Conservation (phyloP, 805 yeast species). For the Kuraishia piskuri region DNA sequence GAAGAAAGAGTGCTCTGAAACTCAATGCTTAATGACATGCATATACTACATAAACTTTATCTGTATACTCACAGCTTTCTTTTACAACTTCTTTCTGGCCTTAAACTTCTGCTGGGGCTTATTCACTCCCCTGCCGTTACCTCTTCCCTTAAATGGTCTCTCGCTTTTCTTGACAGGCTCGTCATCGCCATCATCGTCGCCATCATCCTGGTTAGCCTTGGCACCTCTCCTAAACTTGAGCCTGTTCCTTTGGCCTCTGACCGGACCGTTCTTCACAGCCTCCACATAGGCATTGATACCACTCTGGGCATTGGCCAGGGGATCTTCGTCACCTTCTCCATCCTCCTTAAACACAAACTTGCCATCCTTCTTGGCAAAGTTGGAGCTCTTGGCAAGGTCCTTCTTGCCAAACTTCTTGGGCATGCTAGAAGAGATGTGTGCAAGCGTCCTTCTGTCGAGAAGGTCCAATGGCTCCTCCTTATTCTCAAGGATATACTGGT, state of each 20-base stretch:
- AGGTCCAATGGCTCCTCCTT: conserved; percentile 77
- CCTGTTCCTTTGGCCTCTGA: conserved; percentile 87
- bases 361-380: conserved; percentile 49
- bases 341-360: conserved; percentile 56
- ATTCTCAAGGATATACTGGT: conserved; percentile 70
- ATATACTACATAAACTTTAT: too few relatives aligned
- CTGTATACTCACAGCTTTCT: neutral
- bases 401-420: conserved; percentile 53
- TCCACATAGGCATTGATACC: conserved; percentile 91
- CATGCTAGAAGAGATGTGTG: conserved; percentile 82
- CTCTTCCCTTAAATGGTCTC: conserved; percentile 14
- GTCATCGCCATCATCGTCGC: conserved; percentile 42
- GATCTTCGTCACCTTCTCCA: conserved; percentile 37
- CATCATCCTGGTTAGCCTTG: conserved; percentile 42
- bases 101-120: conserved; percentile 40
- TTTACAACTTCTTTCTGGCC: conserved; percentile 51
- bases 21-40: too few relatives aligned
- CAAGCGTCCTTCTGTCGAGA: conserved; percentile 73
- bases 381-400: conserved; percentile 27
- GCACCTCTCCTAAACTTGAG: conserved; percentile 74
- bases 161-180: conserved; percentile 15
- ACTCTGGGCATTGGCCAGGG: conserved; percentile 32
- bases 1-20: too few relatives aligned
- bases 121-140: conserved; percentile 17
- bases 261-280: conserved; percentile 89